Evolutionary conservation across 2,329 filamentous ascomycete genomes (phyloP).

Genomic region (Polytolypa hystricis): DNA sequence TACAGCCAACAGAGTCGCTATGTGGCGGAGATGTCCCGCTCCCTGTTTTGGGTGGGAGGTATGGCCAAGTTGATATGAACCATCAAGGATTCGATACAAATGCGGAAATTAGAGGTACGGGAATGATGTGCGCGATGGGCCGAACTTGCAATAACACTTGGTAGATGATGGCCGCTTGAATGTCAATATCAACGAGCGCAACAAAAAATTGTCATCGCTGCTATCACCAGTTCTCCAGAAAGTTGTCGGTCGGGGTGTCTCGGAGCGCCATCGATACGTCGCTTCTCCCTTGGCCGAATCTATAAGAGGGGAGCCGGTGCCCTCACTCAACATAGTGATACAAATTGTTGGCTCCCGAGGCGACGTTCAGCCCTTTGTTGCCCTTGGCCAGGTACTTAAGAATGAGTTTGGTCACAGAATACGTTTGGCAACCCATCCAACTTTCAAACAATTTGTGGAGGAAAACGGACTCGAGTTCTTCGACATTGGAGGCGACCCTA

Average conservation of each 20-base stretch:
- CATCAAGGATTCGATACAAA: constrained; percentile 54
- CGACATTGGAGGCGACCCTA: constrained; percentile 63
- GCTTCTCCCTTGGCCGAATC: constrained; percentile 63
- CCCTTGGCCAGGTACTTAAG: constrained; percentile 54
- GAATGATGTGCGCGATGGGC: no score
- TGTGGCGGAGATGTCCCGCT: constrained; percentile 15
- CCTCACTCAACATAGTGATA: constrained; percentile 57
- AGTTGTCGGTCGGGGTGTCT: neutral
- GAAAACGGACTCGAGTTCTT: constrained; percentile 66
- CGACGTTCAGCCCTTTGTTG: constrained; percentile 66
- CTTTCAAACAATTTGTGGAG: constrained; percentile 57
- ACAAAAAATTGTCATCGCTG: constrained; percentile 53
- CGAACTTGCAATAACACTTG: no score
- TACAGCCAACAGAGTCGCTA: no score
- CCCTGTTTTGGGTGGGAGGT: constrained; percentile 28
- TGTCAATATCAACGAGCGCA: constrained; percentile 67
- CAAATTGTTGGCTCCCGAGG: constrained; percentile 65
- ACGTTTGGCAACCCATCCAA: constrained; percentile 60
- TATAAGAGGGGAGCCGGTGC: constrained; percentile 46
- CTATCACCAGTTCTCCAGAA: constrained; percentile 49
- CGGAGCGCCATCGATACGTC: no score
- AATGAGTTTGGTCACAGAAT: constrained; percentile 59
- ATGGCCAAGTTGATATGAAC: constrained; percentile 51
- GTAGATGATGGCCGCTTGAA: constrained; percentile 65
- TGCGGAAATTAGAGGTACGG: constrained; percentile 46